Percentiles rank a stretch among this genome's conserved stretches.
Evolutionary conservation across 2,329 filamentous ascomycete genomes (phyloP).

Genomic region (Thermoascus crustaceus): DNA sequence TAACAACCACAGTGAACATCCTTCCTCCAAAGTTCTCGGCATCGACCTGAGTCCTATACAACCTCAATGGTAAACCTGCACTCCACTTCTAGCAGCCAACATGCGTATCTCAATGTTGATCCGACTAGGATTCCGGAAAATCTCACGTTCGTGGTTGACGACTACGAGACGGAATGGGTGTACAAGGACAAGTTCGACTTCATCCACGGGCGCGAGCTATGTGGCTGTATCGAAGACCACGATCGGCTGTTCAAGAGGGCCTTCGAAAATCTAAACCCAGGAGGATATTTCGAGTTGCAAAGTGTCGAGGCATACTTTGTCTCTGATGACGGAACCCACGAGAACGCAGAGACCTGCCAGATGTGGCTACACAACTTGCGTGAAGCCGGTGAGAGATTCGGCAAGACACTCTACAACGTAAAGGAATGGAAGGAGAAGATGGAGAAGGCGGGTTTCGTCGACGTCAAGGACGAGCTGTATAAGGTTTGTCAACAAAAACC

Average conservation of each 20-base stretch:
- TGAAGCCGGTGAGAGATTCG: slow-evolving; percentile 23
- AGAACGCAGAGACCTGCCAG: slow-evolving; percentile 17
- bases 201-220: slow-evolving; percentile 17
- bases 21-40: slow-evolving; percentile 10
- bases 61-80: slow-evolving; percentile 16
- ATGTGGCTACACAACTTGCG: slow-evolving; percentile 20
- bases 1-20: slow-evolving; percentile 14
- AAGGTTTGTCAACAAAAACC: slow-evolving; percentile 7
- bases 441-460: slow-evolving; percentile 8
- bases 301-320: slow-evolving; percentile 14
- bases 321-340: slow-evolving; percentile 22
- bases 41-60: slow-evolving; percentile 16
- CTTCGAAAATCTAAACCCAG: slow-evolving; percentile 30
- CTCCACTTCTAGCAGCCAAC: too few species aligned
- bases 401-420: slow-evolving; percentile 16
- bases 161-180: slow-evolving; percentile 17
- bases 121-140: slow-evolving; percentile 18
- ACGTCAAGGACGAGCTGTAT: slow-evolving; percentile 11
- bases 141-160: slow-evolving; percentile 18
- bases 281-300: slow-evolving; percentile 42
- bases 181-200: slow-evolving; percentile 16
- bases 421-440: slow-evolving; percentile 12
- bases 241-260: slow-evolving; percentile 10
- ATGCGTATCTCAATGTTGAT: too few species aligned
- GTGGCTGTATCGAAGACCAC: slow-evolving; percentile 14